A percentile compares a stretch with the other conserved stretches of the same genome.
Evolutionary conservation across 2,329 filamentous ascomycete species (phyloP).

Genomic region (Phoma herbarum): DNA sequence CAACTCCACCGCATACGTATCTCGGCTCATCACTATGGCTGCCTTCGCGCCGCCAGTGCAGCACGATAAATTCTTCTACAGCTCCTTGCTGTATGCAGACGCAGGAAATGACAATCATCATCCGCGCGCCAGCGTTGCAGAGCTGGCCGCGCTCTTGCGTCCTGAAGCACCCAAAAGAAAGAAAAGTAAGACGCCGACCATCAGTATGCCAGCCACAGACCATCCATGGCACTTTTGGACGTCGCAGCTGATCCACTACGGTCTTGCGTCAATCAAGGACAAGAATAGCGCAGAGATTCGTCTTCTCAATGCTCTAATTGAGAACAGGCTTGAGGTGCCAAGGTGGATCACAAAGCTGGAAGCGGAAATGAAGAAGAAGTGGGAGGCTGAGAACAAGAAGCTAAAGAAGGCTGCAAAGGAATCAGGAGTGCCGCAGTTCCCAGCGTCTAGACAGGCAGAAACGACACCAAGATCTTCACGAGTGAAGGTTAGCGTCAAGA

Average conservation of each 20-base stretch:
- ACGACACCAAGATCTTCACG: not conserved
- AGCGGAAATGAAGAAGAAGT: constrained; percentile 65
- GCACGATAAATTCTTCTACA: constrained; percentile 42
- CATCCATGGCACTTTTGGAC: constrained; percentile 69
- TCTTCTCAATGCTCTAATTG: not conserved
- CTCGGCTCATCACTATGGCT: constrained; percentile 24
- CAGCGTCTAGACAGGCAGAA: not conserved
- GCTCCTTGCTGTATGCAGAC: constrained; percentile 43
- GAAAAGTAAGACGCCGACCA: constrained; percentile 12
- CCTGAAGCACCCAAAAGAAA: constrained; percentile 31
- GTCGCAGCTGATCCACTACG: constrained; percentile 43
- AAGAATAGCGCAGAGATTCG: not conserved
- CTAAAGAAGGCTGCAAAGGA: constrained; percentile 48
- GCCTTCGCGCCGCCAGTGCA: constrained; percentile 41
- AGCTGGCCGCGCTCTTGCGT: constrained; percentile 35
- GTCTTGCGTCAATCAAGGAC: not conserved
- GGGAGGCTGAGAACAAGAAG: constrained; percentile 61
- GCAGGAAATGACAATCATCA: constrained; percentile 44
- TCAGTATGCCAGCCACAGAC: constrained; percentile 52
- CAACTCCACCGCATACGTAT: not conserved
- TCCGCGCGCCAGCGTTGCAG: constrained; percentile 41
- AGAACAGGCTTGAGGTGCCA: not conserved
- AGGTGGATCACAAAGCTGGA: constrained; percentile 60
- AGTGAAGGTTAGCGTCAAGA: not conserved
- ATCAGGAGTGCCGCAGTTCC: not conserved